Percentiles rank a stretch among this genome's conserved stretches.
phyloP scores from a whole-genome alignment of 1,284 basidiomycete genomes.

The Sanghuangporus weigelae region DNA sequence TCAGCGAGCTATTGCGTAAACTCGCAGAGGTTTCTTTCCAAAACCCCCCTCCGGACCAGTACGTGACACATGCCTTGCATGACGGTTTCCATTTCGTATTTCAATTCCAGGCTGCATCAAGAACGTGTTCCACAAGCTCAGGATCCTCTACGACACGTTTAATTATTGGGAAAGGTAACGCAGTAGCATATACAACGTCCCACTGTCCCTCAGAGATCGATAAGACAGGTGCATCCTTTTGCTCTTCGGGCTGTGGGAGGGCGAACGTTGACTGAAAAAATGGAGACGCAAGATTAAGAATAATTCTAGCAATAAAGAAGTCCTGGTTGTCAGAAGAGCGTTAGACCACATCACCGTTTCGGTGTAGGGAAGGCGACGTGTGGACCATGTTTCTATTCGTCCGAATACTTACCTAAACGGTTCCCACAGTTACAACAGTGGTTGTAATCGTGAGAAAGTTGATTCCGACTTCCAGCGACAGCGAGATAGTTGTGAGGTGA shows the following conservation, averaged over 20 bases:
- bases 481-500: too few relatives aligned
- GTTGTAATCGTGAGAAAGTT: conserved; percentile 19
- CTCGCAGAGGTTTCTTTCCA: conserved; percentile 29
- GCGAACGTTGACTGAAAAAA: conserved; percentile 37
- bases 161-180: conserved; percentile 33
- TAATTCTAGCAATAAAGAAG: conserved; percentile 30
- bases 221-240: conserved; percentile 25
- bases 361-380: neutral
- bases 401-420: neutral
- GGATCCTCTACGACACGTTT: conserved; percentile 18
- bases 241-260: conserved; percentile 23
- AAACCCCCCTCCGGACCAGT: neutral
- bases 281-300: conserved; percentile 31
- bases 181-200: conserved; percentile 30
- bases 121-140: conserved; percentile 19
- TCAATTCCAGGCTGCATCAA: conserved; percentile 30
- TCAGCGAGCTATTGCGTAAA: conserved; percentile 45
- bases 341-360: conserved; percentile 29
- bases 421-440: conserved; percentile 18
- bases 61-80: neutral
- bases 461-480: conserved; percentile 2
- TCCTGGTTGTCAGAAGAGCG: conserved; percentile 32
- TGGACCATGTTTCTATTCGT: conserved; percentile 10
- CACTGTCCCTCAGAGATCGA: conserved; percentile 30
- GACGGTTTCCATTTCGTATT: conserved; percentile 31